These are phyloP conservation scores for Ceratocystiopsis sp. DNA, from an alignment of 2,329 filamentous ascomycete species.

Conservation along the genomic window DNA sequence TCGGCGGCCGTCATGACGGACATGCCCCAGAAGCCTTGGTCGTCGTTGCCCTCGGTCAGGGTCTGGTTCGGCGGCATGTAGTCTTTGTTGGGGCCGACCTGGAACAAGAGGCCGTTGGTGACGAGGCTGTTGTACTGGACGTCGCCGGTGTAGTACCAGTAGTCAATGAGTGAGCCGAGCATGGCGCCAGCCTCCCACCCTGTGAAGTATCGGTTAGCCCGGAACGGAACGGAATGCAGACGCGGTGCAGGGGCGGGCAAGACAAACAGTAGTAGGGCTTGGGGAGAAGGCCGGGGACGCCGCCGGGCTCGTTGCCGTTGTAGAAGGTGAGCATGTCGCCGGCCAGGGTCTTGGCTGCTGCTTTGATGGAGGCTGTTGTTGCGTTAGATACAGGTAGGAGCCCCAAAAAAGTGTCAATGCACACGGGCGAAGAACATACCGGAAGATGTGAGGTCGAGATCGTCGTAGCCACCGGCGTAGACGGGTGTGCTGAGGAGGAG, in stretches of 20 bases:
- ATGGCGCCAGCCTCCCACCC: slow-evolving; percentile 64
- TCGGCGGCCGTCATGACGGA: slow-evolving; percentile 56
- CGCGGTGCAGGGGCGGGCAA: not conserved
- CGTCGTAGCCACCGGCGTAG: slow-evolving; percentile 1
- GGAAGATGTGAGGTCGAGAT: slow-evolving; percentile 5
- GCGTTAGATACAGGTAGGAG: not conserved
- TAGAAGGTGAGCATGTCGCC: slow-evolving; percentile 30
- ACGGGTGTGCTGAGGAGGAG: not conserved
- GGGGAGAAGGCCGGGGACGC: slow-evolving; percentile 29
- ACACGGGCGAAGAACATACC: not conserved
- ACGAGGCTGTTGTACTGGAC: slow-evolving; percentile 57
- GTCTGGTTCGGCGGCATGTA: slow-evolving; percentile 66
- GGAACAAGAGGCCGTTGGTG: slow-evolving; percentile 52
- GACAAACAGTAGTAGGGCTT: slow-evolving; percentile 9
- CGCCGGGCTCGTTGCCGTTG: slow-evolving; percentile 29
- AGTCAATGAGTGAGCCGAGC: slow-evolving; percentile 56
- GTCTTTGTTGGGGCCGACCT: slow-evolving; percentile 54
- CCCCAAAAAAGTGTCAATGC: not conserved
- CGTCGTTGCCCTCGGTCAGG: slow-evolving; percentile 48
- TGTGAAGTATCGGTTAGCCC: slow-evolving; percentile 10
- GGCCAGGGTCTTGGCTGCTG: slow-evolving; percentile 30
- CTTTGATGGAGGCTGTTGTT: slow-evolving; percentile 28
- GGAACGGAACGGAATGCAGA: too few species aligned
- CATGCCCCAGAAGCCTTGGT: slow-evolving; percentile 60
- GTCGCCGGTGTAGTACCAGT: slow-evolving; percentile 40